These are phyloP conservation scores for Sequoiadendron giganteum DNA, from an alignment of 75 land plant species.

Conservation along the genomic window DNA sequence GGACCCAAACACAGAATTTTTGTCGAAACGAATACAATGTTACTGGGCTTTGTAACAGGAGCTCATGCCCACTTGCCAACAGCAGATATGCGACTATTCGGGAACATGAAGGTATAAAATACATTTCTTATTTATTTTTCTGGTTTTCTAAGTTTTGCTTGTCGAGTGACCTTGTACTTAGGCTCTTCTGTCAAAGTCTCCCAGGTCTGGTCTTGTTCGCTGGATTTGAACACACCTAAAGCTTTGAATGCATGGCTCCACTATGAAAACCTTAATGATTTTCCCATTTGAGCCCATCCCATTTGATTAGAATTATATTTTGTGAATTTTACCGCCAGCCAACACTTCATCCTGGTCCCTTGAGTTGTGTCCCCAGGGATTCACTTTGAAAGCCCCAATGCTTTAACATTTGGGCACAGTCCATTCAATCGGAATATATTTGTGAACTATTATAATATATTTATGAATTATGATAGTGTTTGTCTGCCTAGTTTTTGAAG, in stretches of 20 bases:
- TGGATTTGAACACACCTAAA: background rate
- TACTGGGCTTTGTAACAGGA: conserved; percentile 95
- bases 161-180: background rate
- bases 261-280: no score
- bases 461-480: background rate
- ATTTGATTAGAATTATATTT: no score
- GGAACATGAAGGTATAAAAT: conserved; percentile 72
- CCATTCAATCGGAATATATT: background rate
- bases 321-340: no score
- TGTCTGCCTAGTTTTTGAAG: background rate
- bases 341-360: background rate
- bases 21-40: conserved; percentile 93
- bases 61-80: conserved; percentile 97
- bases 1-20: conserved; percentile 83
- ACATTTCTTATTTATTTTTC: background rate
- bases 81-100: conserved; percentile 96
- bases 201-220: background rate
- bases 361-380: background rate
- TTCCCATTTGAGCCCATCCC: no score
- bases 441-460: background rate
- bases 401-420: background rate
- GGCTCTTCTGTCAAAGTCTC: background rate
- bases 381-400: background rate
- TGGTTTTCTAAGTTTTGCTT: background rate
- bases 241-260: background rate